phyloP scores from a whole-genome alignment of 768 basidiomycete species.

The Roridomyces roridus region DNA sequence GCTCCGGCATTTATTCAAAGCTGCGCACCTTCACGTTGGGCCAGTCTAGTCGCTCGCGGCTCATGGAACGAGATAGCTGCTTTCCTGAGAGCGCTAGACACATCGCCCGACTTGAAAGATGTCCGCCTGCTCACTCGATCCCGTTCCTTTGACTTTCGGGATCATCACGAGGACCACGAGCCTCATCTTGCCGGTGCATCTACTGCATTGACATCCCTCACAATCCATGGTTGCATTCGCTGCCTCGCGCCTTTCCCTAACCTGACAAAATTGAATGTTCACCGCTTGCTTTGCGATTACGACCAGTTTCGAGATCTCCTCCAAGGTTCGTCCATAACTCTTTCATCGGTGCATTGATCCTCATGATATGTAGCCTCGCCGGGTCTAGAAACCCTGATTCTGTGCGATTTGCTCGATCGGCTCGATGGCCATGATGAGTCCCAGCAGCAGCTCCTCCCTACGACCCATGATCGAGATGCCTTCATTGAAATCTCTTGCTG shows the following conservation, averaged over 20 bases:
- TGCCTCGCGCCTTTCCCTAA: slow-evolving; percentile 18
- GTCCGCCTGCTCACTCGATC: slow-evolving; percentile 4
- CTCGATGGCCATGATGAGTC: slow-evolving; percentile 24
- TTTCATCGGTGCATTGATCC: slow-evolving; percentile 6
- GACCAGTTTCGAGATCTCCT: slow-evolving; percentile 13
- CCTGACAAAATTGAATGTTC: slow-evolving; percentile 17
- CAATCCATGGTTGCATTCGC: slow-evolving; percentile 16
- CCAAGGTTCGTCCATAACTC: slow-evolving; percentile 2
- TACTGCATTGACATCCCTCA: slow-evolving; percentile 6
- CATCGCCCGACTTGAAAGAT: slow-evolving; percentile 5
- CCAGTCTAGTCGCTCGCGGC: slow-evolving; percentile 3
- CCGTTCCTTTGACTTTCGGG: background rate
- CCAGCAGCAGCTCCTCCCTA: background rate
- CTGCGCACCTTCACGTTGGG: slow-evolving; percentile 4
- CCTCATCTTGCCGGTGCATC: slow-evolving; percentile 10
- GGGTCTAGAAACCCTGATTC: slow-evolving; percentile 15
- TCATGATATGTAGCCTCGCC: slow-evolving; percentile 2
- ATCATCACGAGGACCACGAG: background rate
- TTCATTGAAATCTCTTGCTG: slow-evolving; percentile 30
- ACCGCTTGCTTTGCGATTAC: slow-evolving; percentile 8
- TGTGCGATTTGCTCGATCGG: slow-evolving; percentile 20
- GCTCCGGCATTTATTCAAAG: background rate
- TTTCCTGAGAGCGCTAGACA: slow-evolving; percentile 4
- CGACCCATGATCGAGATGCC: slow-evolving; percentile 26
- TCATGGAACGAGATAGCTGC: background rate